Evolutionary conservation across 495 filamentous ascomycete species (phyloP), one percentile per base, ranked within the genome.

Genomic region (Aspergillus kassunensis): DNA sequence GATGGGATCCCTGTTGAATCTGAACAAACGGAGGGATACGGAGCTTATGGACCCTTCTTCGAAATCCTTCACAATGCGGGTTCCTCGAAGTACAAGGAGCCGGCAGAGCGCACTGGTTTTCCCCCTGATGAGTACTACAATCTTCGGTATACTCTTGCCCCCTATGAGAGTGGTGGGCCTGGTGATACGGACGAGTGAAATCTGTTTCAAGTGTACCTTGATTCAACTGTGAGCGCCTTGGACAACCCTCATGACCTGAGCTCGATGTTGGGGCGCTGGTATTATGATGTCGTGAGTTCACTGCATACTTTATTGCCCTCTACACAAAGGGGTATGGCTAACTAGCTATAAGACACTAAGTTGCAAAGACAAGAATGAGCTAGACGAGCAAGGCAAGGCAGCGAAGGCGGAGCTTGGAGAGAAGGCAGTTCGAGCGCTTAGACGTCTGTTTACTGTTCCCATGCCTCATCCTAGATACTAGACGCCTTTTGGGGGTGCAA

Each of bases 111-210:
- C 24, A 29, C 25, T 10, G 46, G 46, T 8, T 16, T 18, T 13
- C 21, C 33, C 19, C 13, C 11, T 30, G 15, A 44, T 39, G 49
- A 57, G 42, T 40, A 46, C 24, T 42, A 42, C 35, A 34, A 48
- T 48, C 42, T 57, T 39, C 29, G 33, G 20, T 9, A 15, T 36
- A 27, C 24, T 40, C 49, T 57, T 47, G 54, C 48, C 24, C 54
- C 48, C 13, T 53, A 53, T 53, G 54, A 57, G 41, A 57, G 54
- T 43, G 49, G 53, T 20, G 54, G 54, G 4, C 39, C 40, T 18
- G 40, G 30, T 10, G 54, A 57, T 16, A 11, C 15, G 44, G 20
- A 46, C 6, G 48, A 57, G 44, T 57, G 54, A 49, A 57, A 57
- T 52, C 41, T 57, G 8, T 57, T 57, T 46, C 37, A 42, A 3